Evolutionary conservation across 805 yeast species (phyloP).

Genomic region (Candida railenensis): DNA sequence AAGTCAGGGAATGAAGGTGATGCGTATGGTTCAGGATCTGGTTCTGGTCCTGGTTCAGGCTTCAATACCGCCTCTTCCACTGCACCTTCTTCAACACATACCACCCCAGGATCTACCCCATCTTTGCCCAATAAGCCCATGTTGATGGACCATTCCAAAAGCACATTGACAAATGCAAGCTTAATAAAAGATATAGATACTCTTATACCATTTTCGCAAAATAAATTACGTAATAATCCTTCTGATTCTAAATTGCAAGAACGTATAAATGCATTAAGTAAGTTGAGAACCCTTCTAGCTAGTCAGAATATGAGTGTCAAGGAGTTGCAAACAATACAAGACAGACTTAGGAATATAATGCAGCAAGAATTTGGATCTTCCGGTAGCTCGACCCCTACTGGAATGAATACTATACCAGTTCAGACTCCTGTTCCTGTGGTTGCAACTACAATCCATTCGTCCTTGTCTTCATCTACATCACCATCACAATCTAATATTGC

Average conservation of each 20-base stretch:
- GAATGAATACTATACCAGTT: not conserved
- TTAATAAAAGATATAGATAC: slow-evolving; percentile 35
- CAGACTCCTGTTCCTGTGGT: too few species aligned
- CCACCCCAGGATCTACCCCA: slow-evolving; percentile 10
- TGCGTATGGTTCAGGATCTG: not conserved
- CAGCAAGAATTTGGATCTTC: slow-evolving; percentile 24
- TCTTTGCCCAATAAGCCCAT: slow-evolving; percentile 1
- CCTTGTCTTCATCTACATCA: too few species aligned
- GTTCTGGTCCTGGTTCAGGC: not conserved
- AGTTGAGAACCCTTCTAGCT: slow-evolving; percentile 40
- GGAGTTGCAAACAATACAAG: slow-evolving; percentile 38
- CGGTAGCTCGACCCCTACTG: not conserved
- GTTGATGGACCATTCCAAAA: not conserved
- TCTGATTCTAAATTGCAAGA: slow-evolving; percentile 41
- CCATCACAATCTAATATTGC: slow-evolving; percentile 17
- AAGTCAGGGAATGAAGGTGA: not conserved
- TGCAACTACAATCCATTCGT: not conserved
- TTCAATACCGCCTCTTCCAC: not conserved
- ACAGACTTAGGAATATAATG: slow-evolving; percentile 36
- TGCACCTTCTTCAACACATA: not conserved
- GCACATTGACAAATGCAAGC: slow-evolving; percentile 16
- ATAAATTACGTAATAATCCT: slow-evolving; percentile 32
- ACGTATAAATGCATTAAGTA: slow-evolving; percentile 43
- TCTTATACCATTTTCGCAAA: slow-evolving; percentile 33
- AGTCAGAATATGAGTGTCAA: slow-evolving; percentile 31